Conservation (phyloP, 345 rosid genomes). For the Populus alba region DNA sequence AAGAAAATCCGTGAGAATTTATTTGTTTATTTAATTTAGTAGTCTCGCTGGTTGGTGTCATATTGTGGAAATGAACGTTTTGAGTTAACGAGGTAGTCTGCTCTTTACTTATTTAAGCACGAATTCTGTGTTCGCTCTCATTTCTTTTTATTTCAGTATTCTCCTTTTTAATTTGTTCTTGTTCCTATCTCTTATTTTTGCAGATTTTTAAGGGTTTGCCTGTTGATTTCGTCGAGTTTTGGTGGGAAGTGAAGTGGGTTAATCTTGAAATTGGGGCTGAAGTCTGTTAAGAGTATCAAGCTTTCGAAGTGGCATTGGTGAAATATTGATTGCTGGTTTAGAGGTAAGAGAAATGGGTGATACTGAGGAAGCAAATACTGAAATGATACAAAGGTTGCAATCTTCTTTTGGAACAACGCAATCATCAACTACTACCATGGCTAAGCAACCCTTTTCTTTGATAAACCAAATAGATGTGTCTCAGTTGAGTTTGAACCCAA, state of each 20-base stretch:
- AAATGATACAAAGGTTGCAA: slow-evolving; percentile 68
- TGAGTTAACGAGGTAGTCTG: slow-evolving; percentile 10
- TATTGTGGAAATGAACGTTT: slow-evolving; percentile 3
- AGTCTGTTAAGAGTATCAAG: background rate
- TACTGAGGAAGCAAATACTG: slow-evolving; percentile 52
- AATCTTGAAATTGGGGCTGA: slow-evolving; percentile 10
- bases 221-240: slow-evolving; percentile 18
- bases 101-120: slow-evolving; percentile 20
- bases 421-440: slow-evolving; percentile 42
- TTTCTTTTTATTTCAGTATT: background rate
- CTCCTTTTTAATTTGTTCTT: background rate
- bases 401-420: slow-evolving; percentile 52
- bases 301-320: slow-evolving; percentile 2
- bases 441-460: slow-evolving; percentile 42
- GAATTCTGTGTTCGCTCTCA: slow-evolving; percentile 5
- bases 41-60: background rate
- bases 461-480: slow-evolving; percentile 54
- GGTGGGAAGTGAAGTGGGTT: slow-evolving; percentile 17
- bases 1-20: background rate
- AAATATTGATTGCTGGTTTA: background rate
- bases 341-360: slow-evolving; percentile 53
- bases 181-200: background rate
- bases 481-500: slow-evolving; percentile 48
- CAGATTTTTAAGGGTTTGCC: background rate
- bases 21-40: background rate